These are phyloP conservation scores for Cutaneotrichosporon dermatis DNA, from an alignment of 1,284 basidiomycete species.

Conservation along the genomic window DNA sequence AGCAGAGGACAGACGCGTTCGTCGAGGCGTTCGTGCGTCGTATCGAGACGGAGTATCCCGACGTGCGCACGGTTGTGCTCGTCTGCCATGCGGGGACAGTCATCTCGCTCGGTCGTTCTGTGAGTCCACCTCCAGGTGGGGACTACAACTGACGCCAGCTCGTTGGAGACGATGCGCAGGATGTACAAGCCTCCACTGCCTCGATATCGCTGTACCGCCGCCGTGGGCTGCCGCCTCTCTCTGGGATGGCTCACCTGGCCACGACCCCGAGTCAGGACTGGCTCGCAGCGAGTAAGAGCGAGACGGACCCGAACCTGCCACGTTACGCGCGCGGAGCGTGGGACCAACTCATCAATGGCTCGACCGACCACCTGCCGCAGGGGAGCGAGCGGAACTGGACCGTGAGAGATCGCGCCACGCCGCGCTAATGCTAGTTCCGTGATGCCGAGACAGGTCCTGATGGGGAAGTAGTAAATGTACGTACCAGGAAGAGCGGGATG, in stretches of 20 bases:
- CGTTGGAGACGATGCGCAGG: conserved; percentile 15
- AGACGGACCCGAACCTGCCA: conserved; percentile 26
- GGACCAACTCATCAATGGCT: conserved; percentile 32
- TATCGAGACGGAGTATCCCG: conserved; percentile 34
- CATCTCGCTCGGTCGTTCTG: conserved; percentile 46
- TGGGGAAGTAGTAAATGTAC: background rate
- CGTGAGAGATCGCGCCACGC: conserved; percentile 34
- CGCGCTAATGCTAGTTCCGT: conserved; percentile 28
- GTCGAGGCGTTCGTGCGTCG: conserved; percentile 36
- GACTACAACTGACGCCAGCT: conserved; percentile 1
- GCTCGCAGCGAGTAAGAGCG: conserved; percentile 14
- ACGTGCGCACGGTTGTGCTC: conserved; percentile 46
- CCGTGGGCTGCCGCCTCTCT: background rate
- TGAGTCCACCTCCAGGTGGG: conserved; percentile 26
- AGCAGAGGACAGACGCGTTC: conserved; percentile 39
- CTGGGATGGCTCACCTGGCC: background rate
- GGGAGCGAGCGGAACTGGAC: conserved; percentile 48
- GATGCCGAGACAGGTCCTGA: background rate
- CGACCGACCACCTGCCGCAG: conserved; percentile 41
- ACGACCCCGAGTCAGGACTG: conserved; percentile 12
- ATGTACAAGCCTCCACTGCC: conserved; percentile 42
- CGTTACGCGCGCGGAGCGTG: background rate
- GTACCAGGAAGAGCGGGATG: no score
- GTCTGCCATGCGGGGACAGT: conserved; percentile 53
- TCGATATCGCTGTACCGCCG: conserved; percentile 37